phyloP scores from a whole-genome alignment of 1,139 yeast species.

The Saccharomyces hybrid region DNA sequence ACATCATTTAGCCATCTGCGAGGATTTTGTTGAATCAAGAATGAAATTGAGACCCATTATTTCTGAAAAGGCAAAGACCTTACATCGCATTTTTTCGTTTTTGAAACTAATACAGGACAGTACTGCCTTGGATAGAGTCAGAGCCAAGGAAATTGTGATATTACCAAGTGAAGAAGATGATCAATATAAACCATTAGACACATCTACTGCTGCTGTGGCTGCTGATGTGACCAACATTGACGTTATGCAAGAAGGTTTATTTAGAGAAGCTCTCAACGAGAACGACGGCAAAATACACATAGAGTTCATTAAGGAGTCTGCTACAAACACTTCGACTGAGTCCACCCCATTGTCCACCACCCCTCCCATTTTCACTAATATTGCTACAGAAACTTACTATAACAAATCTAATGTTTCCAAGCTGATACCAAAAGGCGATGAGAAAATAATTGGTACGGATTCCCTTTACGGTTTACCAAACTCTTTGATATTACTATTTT shows the following conservation, averaged over 20 bases:
- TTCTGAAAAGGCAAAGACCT: slow-evolving; percentile 66
- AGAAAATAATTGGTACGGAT: slow-evolving; percentile 52
- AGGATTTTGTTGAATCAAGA: slow-evolving; percentile 61
- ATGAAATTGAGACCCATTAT: slow-evolving; percentile 58
- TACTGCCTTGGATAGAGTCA: slow-evolving; percentile 46
- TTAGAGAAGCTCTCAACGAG: slow-evolving; percentile 18
- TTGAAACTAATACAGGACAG: slow-evolving; percentile 69
- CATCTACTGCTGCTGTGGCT: not conserved
- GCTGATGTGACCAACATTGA: slow-evolving; percentile 1
- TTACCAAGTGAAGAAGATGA: not conserved
- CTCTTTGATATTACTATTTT: slow-evolving; percentile 63
- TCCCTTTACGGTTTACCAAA: slow-evolving; percentile 82
- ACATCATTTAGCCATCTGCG: slow-evolving; percentile 69
- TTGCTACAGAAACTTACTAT: slow-evolving; percentile 20
- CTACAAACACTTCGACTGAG: not conserved
- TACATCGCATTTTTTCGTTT: slow-evolving; percentile 74
- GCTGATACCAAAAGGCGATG: slow-evolving; percentile 29
- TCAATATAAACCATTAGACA: not conserved
- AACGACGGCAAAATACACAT: slow-evolving; percentile 23
- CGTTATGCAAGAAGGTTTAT: slow-evolving; percentile 6
- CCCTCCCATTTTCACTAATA: slow-evolving; percentile 21
- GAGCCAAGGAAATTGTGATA: slow-evolving; percentile 21
- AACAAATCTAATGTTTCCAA: slow-evolving; percentile 13
- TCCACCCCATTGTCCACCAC: slow-evolving; percentile 3
- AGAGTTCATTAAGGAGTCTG: slow-evolving; percentile 12